Conservation (phyloP, 768 basidiomycete genomes). For the Rhodotorula graminis region DNA sequence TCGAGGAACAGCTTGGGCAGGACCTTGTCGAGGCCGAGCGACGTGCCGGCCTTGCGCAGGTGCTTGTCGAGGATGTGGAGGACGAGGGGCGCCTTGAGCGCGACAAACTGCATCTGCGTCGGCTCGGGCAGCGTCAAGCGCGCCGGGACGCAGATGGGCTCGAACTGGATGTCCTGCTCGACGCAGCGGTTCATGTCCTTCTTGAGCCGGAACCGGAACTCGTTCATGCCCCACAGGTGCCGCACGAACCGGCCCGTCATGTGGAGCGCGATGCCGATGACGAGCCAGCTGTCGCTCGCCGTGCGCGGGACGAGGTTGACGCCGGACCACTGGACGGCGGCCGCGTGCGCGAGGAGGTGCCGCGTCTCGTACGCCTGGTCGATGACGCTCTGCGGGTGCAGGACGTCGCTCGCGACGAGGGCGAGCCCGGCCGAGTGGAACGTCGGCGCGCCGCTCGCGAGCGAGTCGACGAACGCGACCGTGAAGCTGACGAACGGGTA, state of each 20-base stretch:
- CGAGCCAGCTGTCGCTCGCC: constrained; percentile 94
- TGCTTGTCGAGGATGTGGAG: constrained; percentile 91
- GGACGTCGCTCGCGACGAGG: constrained; percentile 69
- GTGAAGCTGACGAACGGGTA: constrained; percentile 96
- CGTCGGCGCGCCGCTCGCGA: constrained; percentile 52
- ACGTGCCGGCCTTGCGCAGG: constrained; percentile 89
- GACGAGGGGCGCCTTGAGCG: constrained; percentile 91
- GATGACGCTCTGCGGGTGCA: constrained; percentile 81
- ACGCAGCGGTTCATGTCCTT: constrained; percentile 93
- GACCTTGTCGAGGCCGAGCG: constrained; percentile 86
- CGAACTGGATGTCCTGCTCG: constrained; percentile 83
- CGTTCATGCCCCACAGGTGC: constrained; percentile 88
- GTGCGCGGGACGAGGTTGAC: constrained; percentile 91
- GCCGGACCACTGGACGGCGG: constrained; percentile 94
- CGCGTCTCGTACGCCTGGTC: constrained; percentile 90
- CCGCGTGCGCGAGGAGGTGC: constrained; percentile 74
- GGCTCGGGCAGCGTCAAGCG: constrained; percentile 80
- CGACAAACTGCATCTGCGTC: constrained; percentile 76
- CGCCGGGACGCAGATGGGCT: constrained; percentile 82
- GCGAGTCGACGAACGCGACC: constrained; percentile 83
- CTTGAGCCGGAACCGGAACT: constrained; percentile 89
- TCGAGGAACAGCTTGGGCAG: constrained; percentile 91
- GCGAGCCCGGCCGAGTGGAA: constrained; percentile 76
- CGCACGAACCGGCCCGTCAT: constrained; percentile 81
- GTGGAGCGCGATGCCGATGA: constrained; percentile 85